phyloP scores from a whole-genome alignment of 116 monocot genomes.

The Cymodocea nodosa region DNA sequence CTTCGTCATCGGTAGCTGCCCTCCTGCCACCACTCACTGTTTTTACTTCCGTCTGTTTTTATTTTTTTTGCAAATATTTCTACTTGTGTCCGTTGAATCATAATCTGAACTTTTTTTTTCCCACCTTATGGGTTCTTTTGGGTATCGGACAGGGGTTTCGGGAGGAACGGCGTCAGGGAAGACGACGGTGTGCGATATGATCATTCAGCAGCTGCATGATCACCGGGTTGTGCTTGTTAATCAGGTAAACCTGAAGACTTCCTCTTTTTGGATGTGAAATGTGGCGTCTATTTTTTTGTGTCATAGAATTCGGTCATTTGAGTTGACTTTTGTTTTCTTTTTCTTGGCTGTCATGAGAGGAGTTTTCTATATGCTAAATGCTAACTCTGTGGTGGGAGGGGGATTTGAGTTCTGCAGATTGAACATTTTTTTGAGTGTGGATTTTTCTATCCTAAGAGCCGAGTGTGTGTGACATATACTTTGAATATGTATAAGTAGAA shows the following conservation, averaged over 20 bases:
- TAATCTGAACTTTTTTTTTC: background rate
- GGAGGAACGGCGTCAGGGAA: conserved; percentile 83
- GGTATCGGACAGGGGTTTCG: conserved; percentile 35
- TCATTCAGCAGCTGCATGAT: conserved; percentile 83
- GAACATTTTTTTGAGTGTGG: no score
- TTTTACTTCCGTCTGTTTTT: background rate
- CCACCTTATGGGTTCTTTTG: background rate
- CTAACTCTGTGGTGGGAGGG: no score
- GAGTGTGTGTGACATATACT: no score
- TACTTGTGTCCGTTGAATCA: background rate
- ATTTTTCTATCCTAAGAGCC: no score
- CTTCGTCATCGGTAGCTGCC: conserved; percentile 24
- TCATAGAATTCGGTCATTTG: no score
- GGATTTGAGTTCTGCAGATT: no score
- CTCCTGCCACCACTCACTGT: background rate
- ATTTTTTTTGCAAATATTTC: background rate
- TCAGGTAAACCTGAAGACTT: conserved; percentile 28
- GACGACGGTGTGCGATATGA: conserved; percentile 89
- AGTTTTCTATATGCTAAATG: no score
- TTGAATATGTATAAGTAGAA: no score
- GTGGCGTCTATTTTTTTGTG: background rate
- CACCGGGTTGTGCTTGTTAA: conserved; percentile 70
- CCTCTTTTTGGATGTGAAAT: background rate
- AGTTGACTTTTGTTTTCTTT: no score
- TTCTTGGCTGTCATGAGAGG: no score